phyloP scores from a whole-genome alignment of 495 filamentous ascomycete species.

The Tuber indicum region DNA sequence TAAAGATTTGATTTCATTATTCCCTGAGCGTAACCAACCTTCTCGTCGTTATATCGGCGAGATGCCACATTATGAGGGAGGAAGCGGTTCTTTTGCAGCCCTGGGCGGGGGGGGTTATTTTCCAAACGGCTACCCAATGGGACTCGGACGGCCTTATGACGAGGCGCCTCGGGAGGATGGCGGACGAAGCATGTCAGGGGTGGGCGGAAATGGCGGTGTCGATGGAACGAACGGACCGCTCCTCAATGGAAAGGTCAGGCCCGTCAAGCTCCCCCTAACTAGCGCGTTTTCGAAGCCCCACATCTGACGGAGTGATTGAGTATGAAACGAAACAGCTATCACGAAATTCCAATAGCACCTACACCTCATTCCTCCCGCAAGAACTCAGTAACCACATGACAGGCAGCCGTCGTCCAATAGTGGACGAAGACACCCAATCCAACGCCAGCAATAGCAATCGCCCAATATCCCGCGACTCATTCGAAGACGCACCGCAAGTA shows the following conservation, averaged over 20 bases:
- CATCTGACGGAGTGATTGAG: constrained; percentile 20
- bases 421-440: not conserved
- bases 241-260: constrained; percentile 21
- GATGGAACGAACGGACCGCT: constrained; percentile 17
- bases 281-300: not conserved
- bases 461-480: constrained; percentile 22
- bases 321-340: constrained; percentile 24
- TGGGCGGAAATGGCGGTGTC: constrained; percentile 13
- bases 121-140: constrained; percentile 23
- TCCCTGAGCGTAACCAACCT: constrained; percentile 43
- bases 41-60: constrained; percentile 19
- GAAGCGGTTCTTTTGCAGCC: not conserved
- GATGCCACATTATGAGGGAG: constrained; percentile 14
- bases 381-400: constrained; percentile 1
- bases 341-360: constrained; percentile 27
- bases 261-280: not conserved
- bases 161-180: not conserved
- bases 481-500: constrained; percentile 28
- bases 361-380: constrained; percentile 13
- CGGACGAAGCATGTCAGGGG: not conserved
- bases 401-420: constrained; percentile 4
- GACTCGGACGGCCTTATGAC: constrained; percentile 6
- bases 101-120: constrained; percentile 12
- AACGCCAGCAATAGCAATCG: constrained; percentile 14
- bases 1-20: constrained; percentile 52